These are phyloP conservation scores for Amphirosellinia nigrospora DNA, from an alignment of 495 filamentous ascomycete species.

Conservation along the genomic window DNA sequence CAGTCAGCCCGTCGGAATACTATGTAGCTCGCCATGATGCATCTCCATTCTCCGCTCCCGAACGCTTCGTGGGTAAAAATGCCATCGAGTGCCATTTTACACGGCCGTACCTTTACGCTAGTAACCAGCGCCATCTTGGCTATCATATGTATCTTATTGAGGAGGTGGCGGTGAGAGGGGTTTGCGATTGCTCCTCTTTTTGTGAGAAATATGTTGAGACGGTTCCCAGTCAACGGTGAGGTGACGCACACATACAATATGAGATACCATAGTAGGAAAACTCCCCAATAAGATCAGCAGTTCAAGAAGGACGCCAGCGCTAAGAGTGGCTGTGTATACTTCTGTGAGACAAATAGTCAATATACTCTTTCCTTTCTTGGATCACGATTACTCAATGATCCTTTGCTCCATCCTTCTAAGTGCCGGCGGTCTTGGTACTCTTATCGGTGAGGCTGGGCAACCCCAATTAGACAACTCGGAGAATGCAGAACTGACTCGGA, in stretches of 20 bases:
- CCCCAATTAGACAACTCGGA: not conserved
- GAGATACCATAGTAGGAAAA: not conserved
- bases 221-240: not conserved
- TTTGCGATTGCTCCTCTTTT: not conserved
- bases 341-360: not conserved
- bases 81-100: not conserved
- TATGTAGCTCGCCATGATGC: not conserved
- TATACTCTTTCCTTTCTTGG: slow-evolving; percentile 2
- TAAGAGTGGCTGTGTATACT: slow-evolving; percentile 14
- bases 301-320: not conserved
- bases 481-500: not conserved
- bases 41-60: not conserved
- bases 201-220: not conserved
- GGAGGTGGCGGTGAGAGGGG: slow-evolving; percentile 1
- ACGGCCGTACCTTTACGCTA: not conserved
- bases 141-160: not conserved
- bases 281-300: not conserved
- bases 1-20: not conserved
- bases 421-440: not conserved
- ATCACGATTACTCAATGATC: not conserved
- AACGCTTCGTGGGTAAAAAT: not conserved
- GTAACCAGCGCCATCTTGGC: not conserved
- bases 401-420: not conserved
- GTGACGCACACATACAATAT: not conserved
- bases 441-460: not conserved